Conservation (phyloP, 768 basidiomycete species). For the Pisolithus microcarpus region DNA sequence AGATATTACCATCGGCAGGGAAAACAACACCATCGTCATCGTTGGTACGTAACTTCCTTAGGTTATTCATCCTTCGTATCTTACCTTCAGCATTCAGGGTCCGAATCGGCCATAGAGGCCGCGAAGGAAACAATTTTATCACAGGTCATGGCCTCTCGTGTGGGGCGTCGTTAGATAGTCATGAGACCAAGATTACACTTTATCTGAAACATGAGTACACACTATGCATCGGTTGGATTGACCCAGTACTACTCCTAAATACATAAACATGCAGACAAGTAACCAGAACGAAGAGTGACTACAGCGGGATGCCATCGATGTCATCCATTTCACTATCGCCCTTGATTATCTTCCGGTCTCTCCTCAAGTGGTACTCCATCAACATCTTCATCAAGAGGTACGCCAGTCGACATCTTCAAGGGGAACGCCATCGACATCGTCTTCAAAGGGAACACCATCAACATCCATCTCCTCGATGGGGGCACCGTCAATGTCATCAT, state of each 20-base stretch:
- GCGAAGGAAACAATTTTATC: slow-evolving; percentile 74
- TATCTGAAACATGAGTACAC: not conserved
- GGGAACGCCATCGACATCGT: slow-evolving; percentile 10
- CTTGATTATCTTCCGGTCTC: not conserved
- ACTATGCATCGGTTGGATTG: not conserved
- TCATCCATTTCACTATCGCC: not conserved
- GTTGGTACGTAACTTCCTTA: slow-evolving; percentile 49
- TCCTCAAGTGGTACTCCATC: slow-evolving; percentile 4
- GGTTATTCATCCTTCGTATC: not conserved
- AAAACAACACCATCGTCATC: slow-evolving; percentile 81
- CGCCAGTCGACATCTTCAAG: slow-evolving; percentile 30
- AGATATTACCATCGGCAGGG: slow-evolving; percentile 86
- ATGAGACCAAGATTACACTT: not conserved
- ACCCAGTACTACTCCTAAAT: not conserved
- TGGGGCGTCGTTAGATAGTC: slow-evolving; percentile 11
- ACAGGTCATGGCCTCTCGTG: slow-evolving; percentile 36
- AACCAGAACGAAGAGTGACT: not conserved
- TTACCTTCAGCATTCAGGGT: slow-evolving; percentile 37
- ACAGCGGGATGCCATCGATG: not conserved
- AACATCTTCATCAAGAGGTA: slow-evolving; percentile 19
- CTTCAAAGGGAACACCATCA: slow-evolving; percentile 33
- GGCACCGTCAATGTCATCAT: slow-evolving; percentile 21
- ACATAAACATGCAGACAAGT: not conserved
- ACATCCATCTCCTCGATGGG: slow-evolving; percentile 27
- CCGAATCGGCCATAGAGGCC: slow-evolving; percentile 57